Evolutionary conservation across 2,329 filamentous ascomycete genomes (phyloP).

Genomic region (Pseudocercospora fijiensis): DNA sequence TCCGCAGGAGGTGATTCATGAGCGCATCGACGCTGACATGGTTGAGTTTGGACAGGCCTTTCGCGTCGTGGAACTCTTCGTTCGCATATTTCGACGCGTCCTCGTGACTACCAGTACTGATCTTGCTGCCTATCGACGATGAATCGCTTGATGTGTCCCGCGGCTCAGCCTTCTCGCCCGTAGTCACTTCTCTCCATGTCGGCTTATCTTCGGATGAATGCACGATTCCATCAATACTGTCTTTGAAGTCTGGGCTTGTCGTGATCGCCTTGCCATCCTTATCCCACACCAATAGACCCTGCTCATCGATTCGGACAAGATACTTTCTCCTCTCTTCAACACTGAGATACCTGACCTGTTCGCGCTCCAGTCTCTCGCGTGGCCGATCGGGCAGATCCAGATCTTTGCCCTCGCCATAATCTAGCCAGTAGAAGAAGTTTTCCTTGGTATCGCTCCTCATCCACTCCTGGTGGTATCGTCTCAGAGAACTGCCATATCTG

Average conservation of each 20-base stretch:
- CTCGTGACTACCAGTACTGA: conserved; percentile 57
- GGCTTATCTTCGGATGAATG: conserved; percentile 46
- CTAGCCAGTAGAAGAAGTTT: conserved; percentile 94
- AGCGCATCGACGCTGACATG: conserved; percentile 71
- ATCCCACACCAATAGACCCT: conserved; percentile 80
- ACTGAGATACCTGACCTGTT: conserved; percentile 80
- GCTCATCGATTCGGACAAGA: conserved; percentile 69
- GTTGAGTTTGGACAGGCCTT: conserved; percentile 60
- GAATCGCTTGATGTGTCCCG: conserved; percentile 22
- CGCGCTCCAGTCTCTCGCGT: conserved; percentile 69
- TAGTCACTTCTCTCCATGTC: conserved; percentile 42
- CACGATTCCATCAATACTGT: conserved; percentile 68
- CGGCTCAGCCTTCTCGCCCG: conserved; percentile 33
- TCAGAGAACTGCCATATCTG: conserved; percentile 78
- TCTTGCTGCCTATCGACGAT: conserved; percentile 36
- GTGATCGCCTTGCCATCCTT: conserved; percentile 78
- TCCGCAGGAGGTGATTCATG: conserved; percentile 74
- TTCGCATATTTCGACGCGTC: conserved; percentile 65
- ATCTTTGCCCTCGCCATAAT: conserved; percentile 71
- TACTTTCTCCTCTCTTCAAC: conserved; percentile 80
- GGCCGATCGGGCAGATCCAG: conserved; percentile 71
- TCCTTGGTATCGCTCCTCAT: conserved; percentile 72
- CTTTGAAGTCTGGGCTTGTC: conserved; percentile 72
- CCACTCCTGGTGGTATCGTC: conserved; percentile 82
- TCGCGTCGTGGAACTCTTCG: conserved; percentile 60